A percentile compares a stretch with the other conserved stretches of the same genome.
Evolutionary conservation across 306 rosid species (phyloP).

Genomic region (Nissolia schottii): DNA sequence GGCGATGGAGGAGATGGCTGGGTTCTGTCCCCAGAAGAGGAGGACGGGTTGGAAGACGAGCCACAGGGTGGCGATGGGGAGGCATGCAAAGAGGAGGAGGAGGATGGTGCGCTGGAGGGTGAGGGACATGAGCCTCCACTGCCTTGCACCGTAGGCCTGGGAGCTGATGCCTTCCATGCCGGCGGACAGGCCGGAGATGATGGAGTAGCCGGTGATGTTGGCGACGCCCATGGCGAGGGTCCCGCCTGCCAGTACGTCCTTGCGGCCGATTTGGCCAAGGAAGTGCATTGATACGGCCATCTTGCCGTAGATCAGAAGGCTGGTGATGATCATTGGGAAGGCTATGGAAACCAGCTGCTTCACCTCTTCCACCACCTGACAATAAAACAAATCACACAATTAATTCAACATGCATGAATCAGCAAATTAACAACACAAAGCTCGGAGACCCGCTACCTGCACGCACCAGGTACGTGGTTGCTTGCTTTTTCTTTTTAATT

Average conservation of each 20-base stretch:
- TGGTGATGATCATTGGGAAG: slow-evolving; percentile 29
- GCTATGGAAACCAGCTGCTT: slow-evolving; percentile 30
- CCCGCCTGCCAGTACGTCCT: slow-evolving; percentile 36
- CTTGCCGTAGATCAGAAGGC: slow-evolving; percentile 36
- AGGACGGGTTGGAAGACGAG: slow-evolving; percentile 17
- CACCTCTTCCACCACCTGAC: slow-evolving; percentile 23
- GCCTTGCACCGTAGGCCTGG: slow-evolving; percentile 43
- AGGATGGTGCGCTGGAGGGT: slow-evolving; percentile 35
- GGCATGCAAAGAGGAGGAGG: slow-evolving; percentile 15
- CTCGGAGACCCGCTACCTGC: too few relatives aligned
- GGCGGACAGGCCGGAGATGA: slow-evolving; percentile 36
- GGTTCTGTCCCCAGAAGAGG: slow-evolving; percentile 17
- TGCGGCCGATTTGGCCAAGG: slow-evolving; percentile 36
- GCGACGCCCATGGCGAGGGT: slow-evolving; percentile 40
- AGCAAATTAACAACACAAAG: too few relatives aligned
- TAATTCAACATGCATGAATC: neutral
- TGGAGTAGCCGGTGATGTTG: slow-evolving; percentile 44
- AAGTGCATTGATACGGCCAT: slow-evolving; percentile 42
- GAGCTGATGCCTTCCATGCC: slow-evolving; percentile 59
- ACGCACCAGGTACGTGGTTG: too few relatives aligned
- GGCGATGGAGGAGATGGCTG: slow-evolving; percentile 29
- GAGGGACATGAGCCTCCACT: slow-evolving; percentile 33
- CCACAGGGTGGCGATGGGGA: slow-evolving; percentile 41
- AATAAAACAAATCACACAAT: neutral
- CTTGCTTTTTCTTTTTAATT: too few relatives aligned